These are phyloP conservation scores for Neckera pumila DNA, from an alignment of 225 moss, liverwort and hornwort genomes.

Conservation along the genomic window DNA sequence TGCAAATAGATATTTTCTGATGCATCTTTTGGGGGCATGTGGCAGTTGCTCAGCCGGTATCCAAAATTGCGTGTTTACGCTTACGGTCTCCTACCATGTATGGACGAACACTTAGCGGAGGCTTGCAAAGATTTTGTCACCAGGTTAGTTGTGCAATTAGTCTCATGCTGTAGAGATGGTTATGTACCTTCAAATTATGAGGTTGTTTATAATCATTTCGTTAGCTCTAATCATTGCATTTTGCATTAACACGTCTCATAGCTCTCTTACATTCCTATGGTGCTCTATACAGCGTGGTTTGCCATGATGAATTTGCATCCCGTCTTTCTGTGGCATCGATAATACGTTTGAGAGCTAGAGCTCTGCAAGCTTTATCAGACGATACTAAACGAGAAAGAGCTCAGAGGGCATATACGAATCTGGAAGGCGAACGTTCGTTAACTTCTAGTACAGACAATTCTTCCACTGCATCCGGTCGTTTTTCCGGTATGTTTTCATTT, in stretches of 20 bases:
- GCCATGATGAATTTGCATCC: slow-evolving; percentile 86
- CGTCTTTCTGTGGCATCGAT: slow-evolving; percentile 84
- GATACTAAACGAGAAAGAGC: slow-evolving; percentile 31
- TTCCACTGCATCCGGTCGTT: not conserved
- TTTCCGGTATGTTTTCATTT: not conserved
- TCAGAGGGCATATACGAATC: not conserved
- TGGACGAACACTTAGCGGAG: slow-evolving; percentile 61
- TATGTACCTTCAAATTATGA: not conserved
- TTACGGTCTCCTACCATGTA: slow-evolving; percentile 80
- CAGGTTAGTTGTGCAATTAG: slow-evolving; percentile 33
- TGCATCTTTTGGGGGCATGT: not conserved
- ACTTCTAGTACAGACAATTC: not conserved
- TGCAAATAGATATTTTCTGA: not conserved
- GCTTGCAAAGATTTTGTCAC: slow-evolving; percentile 65
- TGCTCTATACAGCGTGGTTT: slow-evolving; percentile 59
- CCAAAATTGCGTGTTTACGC: slow-evolving; percentile 75
- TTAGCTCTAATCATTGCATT: not conserved
- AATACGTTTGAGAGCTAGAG: slow-evolving; percentile 61
- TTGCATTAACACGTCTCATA: not conserved
- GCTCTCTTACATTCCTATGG: not conserved
- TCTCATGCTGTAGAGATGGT: not conserved
- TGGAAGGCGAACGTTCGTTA: not conserved
- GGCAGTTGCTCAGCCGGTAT: slow-evolving; percentile 65
- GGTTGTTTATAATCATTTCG: not conserved
- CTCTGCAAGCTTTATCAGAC: slow-evolving; percentile 40